phyloP scores from a whole-genome alignment of 306 rosid genomes.

The Fagus crenata region DNA sequence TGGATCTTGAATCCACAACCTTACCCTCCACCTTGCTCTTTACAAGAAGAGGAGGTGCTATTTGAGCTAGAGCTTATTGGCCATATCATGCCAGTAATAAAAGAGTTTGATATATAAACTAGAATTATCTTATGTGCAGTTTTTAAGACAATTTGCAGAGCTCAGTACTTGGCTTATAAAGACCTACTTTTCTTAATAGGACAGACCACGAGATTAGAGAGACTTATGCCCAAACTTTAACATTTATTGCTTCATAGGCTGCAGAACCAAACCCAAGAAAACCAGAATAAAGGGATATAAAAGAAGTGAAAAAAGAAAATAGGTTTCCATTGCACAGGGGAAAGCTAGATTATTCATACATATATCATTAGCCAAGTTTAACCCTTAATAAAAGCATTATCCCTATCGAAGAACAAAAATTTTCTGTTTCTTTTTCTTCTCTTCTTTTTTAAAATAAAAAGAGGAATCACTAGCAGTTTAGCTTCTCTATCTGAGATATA shows the following conservation, averaged over 20 bases:
- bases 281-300: not conserved
- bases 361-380: not conserved
- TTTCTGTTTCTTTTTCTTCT: not conserved
- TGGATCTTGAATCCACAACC: too few species aligned
- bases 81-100: conserved; percentile 8
- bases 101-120: conserved; percentile 11
- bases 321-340: not conserved
- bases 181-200: not conserved
- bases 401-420: not conserved
- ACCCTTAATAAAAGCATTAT: not conserved
- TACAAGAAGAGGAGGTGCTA: too few species aligned
- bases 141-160: conserved; percentile 18
- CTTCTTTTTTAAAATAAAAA: not conserved
- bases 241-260: not conserved
- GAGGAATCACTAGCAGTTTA: too few species aligned
- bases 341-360: not conserved
- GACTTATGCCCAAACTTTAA: not conserved
- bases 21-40: too few species aligned
- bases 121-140: conserved; percentile 3
- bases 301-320: not conserved
- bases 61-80: too few species aligned
- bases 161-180: conserved; percentile 1
- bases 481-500: not conserved
- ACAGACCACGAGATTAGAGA: not conserved
- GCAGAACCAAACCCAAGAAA: not conserved